Evolutionary conservation across 2,329 filamentous ascomycete genomes (phyloP), one percentile per base, ranked within the genome.

Genomic region (Botryotinia calthae): DNA sequence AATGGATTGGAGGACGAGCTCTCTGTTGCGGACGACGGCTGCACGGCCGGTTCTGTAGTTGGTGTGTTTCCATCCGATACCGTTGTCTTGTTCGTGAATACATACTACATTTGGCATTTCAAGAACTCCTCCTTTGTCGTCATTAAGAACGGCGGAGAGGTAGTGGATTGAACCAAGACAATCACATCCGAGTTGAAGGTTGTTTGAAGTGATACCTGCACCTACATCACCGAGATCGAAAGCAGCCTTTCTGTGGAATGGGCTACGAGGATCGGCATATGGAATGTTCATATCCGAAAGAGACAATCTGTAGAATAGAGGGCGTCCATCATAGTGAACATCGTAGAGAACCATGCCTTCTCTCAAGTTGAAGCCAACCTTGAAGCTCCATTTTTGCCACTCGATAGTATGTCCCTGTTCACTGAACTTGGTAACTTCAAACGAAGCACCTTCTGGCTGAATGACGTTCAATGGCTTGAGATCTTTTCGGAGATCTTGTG

Each of bases 111-210:
- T 92, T n/a, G 89, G 86, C 83, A 91, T 86, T 1, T 85, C 82
- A 2, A 87, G 79, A 0, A 87, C 85, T 25, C 86, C 84, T 28
- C 90, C 90, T 73, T 89, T 87, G 77, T 87, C 86, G 73, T 90
- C 86, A 22, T 85, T 85, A 2, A 91, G 81, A 25, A 88, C 85
- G 4, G 86, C 86, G 71, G 86, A 86, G 56, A 92, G 85, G 77
- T 93, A 92, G 78, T 91, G 87, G 78, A 93, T 92, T 28, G 89
- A 88, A 5, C 90, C 90, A 1, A 92, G 83, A 77, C 90, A 93
- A 79, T 93, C 90, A 77, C 90, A 93, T 42, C 90, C 90, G 2
- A 93, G 84, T 76, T 90, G 87, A 3, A 93, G 83, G 79, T 92
- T 89, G 79, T 93, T 92, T 73, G 90, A 89, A 84, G 89, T 91